Conservation (phyloP, 179 eudicot species). For the Drosera spatulata region DNA sequence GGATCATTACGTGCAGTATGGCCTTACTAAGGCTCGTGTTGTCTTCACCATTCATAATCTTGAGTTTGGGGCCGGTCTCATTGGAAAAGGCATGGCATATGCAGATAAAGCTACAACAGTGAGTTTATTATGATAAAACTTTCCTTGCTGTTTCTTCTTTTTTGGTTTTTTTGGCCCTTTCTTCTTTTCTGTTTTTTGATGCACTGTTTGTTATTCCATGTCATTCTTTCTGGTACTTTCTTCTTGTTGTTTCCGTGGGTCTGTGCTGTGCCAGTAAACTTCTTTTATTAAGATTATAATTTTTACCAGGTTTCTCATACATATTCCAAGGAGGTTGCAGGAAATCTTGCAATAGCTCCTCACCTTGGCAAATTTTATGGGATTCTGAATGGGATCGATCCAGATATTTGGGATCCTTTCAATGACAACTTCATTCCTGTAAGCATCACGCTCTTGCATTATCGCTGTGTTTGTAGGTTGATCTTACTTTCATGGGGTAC, state of each 20-base stretch:
- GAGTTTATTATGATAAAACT: slow-evolving; percentile 16
- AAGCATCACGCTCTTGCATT: slow-evolving; percentile 17
- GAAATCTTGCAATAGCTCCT: slow-evolving; percentile 68
- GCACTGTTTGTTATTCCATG: too few relatives aligned
- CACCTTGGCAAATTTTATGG: slow-evolving; percentile 86
- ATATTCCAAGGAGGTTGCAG: slow-evolving; percentile 83
- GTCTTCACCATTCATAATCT: slow-evolving; percentile 98
- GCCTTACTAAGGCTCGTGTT: slow-evolving; percentile 86
- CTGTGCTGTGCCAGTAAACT: too few relatives aligned
- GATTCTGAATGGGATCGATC: slow-evolving; percentile 94
- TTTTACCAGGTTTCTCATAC: slow-evolving; percentile 76
- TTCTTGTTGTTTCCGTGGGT: too few relatives aligned
- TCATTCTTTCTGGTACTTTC: too few relatives aligned
- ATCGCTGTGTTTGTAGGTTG: too few relatives aligned
- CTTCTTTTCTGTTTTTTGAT: too few relatives aligned
- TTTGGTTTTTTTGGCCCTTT: too few relatives aligned
- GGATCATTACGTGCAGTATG: slow-evolving; percentile 80
- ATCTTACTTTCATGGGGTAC: too few relatives aligned
- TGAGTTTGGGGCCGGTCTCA: slow-evolving; percentile 72
- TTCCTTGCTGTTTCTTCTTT: too few relatives aligned
- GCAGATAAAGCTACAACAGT: slow-evolving; percentile 97
- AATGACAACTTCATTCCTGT: slow-evolving; percentile 89
- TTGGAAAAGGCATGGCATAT: slow-evolving; percentile 69
- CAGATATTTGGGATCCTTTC: slow-evolving; percentile 93
- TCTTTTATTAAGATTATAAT: not conserved